Percentiles rank a stretch among this genome's conserved stretches.
These are phyloP conservation scores for Coffea canephora DNA, from an alignment of 257 asterid genomes.

Conservation along the genomic window DNA sequence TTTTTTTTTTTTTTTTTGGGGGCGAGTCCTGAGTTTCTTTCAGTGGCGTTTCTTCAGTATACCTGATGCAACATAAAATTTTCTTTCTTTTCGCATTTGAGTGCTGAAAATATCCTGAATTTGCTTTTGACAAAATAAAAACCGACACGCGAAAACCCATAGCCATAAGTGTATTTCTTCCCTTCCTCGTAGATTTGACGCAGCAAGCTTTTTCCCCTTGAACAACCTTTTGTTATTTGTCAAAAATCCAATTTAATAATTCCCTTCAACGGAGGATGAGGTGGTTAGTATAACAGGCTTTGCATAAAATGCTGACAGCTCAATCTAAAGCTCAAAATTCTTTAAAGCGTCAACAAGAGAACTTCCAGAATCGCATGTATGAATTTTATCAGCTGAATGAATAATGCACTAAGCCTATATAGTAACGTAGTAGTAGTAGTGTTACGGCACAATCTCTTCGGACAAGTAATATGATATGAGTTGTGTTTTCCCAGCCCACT, in stretches of 20 bases:
- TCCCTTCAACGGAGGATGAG: neutral
- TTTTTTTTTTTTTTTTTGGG: neutral
- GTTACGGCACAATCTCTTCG: neutral
- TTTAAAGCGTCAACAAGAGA: neutral
- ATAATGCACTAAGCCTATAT: too few species aligned
- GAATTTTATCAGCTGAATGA: too few species aligned
- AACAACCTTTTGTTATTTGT: too few species aligned
- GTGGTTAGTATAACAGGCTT: too few species aligned
- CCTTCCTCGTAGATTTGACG: neutral
- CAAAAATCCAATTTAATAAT: neutral
- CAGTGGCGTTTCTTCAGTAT: neutral
- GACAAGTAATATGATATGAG: neutral
- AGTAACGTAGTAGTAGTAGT: too few species aligned
- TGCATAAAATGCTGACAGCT: neutral
- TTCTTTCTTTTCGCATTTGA: too few species aligned
- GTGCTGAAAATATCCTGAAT: too few species aligned
- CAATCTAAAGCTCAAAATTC: neutral
- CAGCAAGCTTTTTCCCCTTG: too few species aligned
- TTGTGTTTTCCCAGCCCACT: neutral
- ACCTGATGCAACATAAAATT: too few species aligned
- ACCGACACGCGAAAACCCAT: too few species aligned
- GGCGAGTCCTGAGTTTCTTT: neutral
- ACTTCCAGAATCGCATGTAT: neutral
- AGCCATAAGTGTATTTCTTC: neutral
- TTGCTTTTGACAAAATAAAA: too few species aligned